phyloP scores from a whole-genome alignment of 495 filamentous ascomycete species.

The Penicillium steckii region DNA sequence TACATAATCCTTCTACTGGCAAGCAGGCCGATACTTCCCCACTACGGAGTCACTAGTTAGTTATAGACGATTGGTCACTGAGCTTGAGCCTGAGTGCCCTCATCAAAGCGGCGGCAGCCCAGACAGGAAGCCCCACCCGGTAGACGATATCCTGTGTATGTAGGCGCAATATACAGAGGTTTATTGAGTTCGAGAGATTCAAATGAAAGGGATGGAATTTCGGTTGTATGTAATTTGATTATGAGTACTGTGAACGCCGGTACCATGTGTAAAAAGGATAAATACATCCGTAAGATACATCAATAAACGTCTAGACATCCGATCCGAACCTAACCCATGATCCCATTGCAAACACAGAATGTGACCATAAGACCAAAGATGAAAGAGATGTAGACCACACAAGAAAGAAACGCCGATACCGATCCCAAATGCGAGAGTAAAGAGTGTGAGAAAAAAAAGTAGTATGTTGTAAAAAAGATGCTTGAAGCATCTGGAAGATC shows the following conservation, averaged over 20 bases:
- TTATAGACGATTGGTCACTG: too few species aligned
- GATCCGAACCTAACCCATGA: constrained; percentile 1
- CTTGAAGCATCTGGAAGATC: background rate
- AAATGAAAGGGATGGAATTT: background rate
- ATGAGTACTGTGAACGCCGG: constrained; percentile 4
- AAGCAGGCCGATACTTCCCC: too few species aligned
- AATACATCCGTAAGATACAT: constrained; percentile 14
- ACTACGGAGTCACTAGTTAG: too few species aligned
- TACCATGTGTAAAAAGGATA: constrained; percentile 7
- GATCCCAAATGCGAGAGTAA: background rate
- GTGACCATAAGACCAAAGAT: background rate
- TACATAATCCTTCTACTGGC: too few species aligned
- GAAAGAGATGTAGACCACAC: background rate
- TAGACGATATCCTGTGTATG: too few species aligned
- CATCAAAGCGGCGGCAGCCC: too few species aligned
- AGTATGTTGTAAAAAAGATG: background rate
- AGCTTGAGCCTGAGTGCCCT: too few species aligned
- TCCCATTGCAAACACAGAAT: background rate
- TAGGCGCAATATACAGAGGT: too few species aligned
- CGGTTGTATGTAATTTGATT: background rate
- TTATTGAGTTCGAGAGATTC: background rate
- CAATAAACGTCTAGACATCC: constrained; percentile 5
- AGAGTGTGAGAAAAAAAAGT: background rate
- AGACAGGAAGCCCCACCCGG: too few species aligned
- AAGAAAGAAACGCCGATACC: background rate